Base-by-base conservation (phyloP, 495 filamentous ascomycete genomes). In the Daldinia grandis region DNA sequence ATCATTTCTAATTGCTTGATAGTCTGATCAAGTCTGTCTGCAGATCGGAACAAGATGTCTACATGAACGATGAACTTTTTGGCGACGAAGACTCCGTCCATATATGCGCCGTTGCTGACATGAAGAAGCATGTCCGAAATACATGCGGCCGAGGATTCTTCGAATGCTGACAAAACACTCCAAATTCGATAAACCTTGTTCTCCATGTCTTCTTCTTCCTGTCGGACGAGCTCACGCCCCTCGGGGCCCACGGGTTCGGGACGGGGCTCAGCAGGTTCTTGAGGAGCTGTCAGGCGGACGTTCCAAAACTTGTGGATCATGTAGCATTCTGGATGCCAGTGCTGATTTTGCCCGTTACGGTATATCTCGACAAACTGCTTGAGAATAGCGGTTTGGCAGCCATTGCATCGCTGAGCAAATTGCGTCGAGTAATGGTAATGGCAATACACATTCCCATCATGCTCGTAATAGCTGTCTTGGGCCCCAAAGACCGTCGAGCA, bases 251-350 rank as follows among this genome's bases (percentile, higher is more conserved):
- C 91, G 47, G 89, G 83, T 31, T 83, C 75, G 30, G 81, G 75
- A 38, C 73, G 68, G 42, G 68, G 62, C 24, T 77, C 73, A 3
- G 58, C 57, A 10, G 76, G 72, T 50, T 84, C 78, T 30, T 80
- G 79, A 24, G 81, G 80, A 5, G 82, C 79, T 12, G 81, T 83
- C 51, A 99, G 85, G 25, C 95, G 89, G 40, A 99, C 96, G 77
- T 97, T 99, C 96, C 96, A 99, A 81, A 98, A 99, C 76, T 99
- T 99, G 80, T 99, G 96, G 47, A 99, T 99, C 95, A 98, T 99
- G 78, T 99, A 99, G 79, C 96, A 99, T 78, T 99, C 96, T 3
- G 96, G 96, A 76, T 99, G 96, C 96, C 96, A 99, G 74, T 99
- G 96, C 76, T 99, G 96, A 76, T 98, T 97, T 76, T 96, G 90